Evolutionary conservation across 371 early-diverging fungal species (phyloP).

Genomic region (Syncephalastrum racemosum): DNA sequence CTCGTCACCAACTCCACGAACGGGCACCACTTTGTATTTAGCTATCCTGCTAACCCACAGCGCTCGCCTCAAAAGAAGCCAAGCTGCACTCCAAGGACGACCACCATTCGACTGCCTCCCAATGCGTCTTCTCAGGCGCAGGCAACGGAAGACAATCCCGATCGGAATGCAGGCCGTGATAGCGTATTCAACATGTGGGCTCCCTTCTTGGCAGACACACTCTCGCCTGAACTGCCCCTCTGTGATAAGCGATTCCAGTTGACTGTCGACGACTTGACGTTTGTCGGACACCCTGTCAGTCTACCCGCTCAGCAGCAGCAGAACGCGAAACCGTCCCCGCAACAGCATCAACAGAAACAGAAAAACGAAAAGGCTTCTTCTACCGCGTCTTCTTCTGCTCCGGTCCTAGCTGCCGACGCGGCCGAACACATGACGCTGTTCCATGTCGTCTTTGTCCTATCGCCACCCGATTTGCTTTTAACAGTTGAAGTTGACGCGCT

Average conservation of each 20-base stretch:
- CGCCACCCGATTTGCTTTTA: constrained; percentile 56
- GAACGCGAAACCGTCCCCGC: constrained; percentile 4
- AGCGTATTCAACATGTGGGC: constrained; percentile 69
- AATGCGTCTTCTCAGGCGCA: constrained; percentile 7
- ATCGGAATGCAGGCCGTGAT: constrained; percentile 42
- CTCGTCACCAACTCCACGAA: constrained; percentile 69
- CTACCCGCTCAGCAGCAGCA: constrained; percentile 31
- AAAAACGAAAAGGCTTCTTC: constrained; percentile 15
- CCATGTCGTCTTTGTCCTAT: constrained; percentile 78
- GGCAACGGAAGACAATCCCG: constrained; percentile 5
- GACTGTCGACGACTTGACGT: constrained; percentile 75
- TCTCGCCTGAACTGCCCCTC: constrained; percentile 72
- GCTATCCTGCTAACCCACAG: constrained; percentile 58
- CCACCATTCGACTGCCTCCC: constrained; percentile 9
- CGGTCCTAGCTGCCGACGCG: constrained; percentile 7
- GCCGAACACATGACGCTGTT: constrained; percentile 71
- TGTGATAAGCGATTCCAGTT: constrained; percentile 79
- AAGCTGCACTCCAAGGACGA: neutral
- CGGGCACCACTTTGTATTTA: constrained; percentile 72
- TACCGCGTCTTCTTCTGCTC: neutral
- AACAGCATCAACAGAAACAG: constrained; percentile 12
- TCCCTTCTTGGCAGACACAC: constrained; percentile 68
- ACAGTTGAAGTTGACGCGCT: constrained; percentile 64
- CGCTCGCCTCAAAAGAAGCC: constrained; percentile 6
- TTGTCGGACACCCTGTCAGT: constrained; percentile 72